Evolutionary conservation across 2,329 filamentous ascomycete genomes (phyloP), one percentile per base, ranked within the genome.

Genomic region (Hortaea werneckii): DNA sequence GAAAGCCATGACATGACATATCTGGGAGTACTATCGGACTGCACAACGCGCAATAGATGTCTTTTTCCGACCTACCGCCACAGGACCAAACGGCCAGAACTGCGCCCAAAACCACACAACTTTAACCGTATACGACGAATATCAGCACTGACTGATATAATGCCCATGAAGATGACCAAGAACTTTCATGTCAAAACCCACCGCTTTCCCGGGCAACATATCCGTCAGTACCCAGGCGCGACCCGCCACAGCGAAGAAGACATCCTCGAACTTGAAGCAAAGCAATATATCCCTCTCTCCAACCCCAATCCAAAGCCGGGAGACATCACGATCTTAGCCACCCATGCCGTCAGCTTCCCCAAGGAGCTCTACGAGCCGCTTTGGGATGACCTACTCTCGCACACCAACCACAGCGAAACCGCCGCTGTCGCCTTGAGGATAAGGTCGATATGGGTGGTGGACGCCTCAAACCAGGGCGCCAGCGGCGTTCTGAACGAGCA

Each of bases 371-470:
- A 57, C 37, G 54, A 59, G 45, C 55, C 57, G 4, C 45, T 60
- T 5, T 58, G 50, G 50, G 55, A 58, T n/a, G 51, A 56, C 12
- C 35, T 58, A 10, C 40, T 51, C 43, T 27, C 6, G 10, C 13
- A 40, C 12, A 37, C 37, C 26, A 13, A 32, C n/a, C 29, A 39
- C 1, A 37, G 30, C 11, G 20, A 20, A 20, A 20, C 20, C 20
- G 20, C 20, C 20, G 20, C 20, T 4, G 20, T 20, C 20, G 40
- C 42, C n/a, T 29, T 42, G 11, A 8, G 37, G 6, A 45, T 51
- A 11, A 29, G 44, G n/a, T 72, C 77, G 48, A 87, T 95, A 54
- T 94, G 85, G 85, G 89, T 94, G 57, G 81, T 85, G 50, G 89
- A 95, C 67, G 77, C 83, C n/a, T 79, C 83, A 28, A 82, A 87